phyloP scores from a whole-genome alignment of 768 basidiomycete genomes.

The Candolleomyces eurysporus region DNA sequence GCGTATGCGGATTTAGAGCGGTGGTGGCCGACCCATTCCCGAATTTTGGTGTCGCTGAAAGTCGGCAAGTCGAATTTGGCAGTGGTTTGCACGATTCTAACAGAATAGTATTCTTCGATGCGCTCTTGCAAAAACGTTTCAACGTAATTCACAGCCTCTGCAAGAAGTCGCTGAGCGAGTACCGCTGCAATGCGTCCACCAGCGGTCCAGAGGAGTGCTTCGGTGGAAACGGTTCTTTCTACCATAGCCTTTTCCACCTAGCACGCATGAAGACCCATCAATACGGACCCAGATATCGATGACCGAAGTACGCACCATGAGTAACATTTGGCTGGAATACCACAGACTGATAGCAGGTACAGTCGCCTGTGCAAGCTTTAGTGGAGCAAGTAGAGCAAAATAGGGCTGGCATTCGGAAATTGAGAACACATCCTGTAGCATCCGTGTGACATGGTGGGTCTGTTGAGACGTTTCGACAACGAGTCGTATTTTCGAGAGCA shows the following conservation, averaged over 20 bases:
- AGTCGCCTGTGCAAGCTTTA: conserved; percentile 44
- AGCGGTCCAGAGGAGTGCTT: conserved; percentile 52
- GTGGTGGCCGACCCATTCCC: conserved; percentile 44
- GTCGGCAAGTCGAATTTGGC: conserved; percentile 76
- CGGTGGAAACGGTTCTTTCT: conserved; percentile 55
- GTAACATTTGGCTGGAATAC: conserved; percentile 66
- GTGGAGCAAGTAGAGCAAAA: conserved; percentile 42
- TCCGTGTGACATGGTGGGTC: conserved; percentile 62
- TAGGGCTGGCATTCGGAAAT: conserved; percentile 51
- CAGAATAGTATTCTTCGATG: conserved; percentile 60
- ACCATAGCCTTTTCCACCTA: conserved; percentile 70
- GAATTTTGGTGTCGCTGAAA: conserved; percentile 61
- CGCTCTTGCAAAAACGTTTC: conserved; percentile 50
- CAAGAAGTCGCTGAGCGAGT: conserved; percentile 42
- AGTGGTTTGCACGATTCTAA: conserved; percentile 63
- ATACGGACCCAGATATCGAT: background rate
- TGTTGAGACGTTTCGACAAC: conserved; percentile 45
- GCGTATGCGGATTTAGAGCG: conserved; percentile 37
- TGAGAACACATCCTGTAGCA: conserved; percentile 59
- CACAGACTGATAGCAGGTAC: conserved; percentile 65
- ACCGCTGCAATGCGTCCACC: conserved; percentile 54
- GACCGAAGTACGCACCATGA: conserved; percentile 43
- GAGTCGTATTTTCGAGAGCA: conserved; percentile 47
- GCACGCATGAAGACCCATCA: background rate
- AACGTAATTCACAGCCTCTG: conserved; percentile 35